Evolutionary conservation across 169 alveolate genomes (phyloP).

Genomic region (Theileria parva): DNA sequence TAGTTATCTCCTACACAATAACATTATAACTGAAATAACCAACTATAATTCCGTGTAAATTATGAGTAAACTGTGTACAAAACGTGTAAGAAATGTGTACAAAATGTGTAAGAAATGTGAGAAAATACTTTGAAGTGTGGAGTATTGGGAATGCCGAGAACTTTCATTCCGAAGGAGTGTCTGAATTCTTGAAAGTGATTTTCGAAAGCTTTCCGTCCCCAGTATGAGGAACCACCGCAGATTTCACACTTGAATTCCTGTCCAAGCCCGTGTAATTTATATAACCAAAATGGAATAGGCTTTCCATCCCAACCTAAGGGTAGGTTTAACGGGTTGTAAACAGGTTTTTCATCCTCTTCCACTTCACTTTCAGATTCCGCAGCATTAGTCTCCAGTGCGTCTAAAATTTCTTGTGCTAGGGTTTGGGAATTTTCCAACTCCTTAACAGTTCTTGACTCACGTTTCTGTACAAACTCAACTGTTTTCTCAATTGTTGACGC

Average conservation of each 20-base stretch:
- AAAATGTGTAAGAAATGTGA: not conserved
- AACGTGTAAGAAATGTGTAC: not conserved
- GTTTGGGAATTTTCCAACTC: constrained; percentile 73
- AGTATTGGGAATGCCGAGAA: constrained; percentile 99
- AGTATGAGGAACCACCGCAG: constrained; percentile 98
- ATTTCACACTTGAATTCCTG: constrained; percentile 97
- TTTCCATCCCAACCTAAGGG: constrained; percentile 99
- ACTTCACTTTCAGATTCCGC: constrained; percentile 66
- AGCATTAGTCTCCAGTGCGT: constrained; percentile 45
- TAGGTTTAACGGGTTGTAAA: constrained; percentile 95
- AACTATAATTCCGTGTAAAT: not conserved
- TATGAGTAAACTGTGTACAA: not conserved
- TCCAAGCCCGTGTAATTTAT: constrained; percentile 98
- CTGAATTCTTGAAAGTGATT: constrained; percentile 98
- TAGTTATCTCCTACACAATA: constrained; percentile 68
- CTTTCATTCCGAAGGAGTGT: constrained; percentile 99
- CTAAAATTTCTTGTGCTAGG: constrained; percentile 43
- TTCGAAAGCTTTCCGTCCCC: constrained; percentile 99
- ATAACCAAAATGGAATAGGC: constrained; percentile 99
- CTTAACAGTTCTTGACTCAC: constrained; percentile 70
- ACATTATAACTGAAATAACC: not conserved
- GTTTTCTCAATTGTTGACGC: constrained; percentile 36
- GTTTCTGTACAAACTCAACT: constrained; percentile 65
- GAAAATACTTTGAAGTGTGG: constrained; percentile 90
- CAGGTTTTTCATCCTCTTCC: constrained; percentile 87